phyloP scores from a whole-genome alignment of 228 moss, liverwort and hornwort species.

The Sphagnum magellanicum region DNA sequence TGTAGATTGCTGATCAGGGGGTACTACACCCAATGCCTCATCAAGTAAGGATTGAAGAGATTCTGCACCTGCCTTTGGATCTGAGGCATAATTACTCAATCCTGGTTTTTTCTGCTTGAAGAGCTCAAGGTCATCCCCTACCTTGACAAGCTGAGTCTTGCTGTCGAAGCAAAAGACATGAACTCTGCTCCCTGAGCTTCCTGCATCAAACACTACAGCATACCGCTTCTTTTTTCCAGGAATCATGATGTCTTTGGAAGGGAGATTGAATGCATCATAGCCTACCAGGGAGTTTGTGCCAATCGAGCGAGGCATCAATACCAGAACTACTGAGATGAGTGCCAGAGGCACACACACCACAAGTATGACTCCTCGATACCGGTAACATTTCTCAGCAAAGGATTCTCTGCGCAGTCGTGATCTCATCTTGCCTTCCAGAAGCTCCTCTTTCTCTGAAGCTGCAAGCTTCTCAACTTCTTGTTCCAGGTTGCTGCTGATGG shows the following conservation, averaged over 20 bases:
- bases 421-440: constrained; percentile 64
- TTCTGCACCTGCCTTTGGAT: constrained; percentile 68
- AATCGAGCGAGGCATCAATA: constrained; percentile 80
- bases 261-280: constrained; percentile 19
- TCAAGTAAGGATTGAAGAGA: constrained; percentile 62
- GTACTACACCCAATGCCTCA: constrained; percentile 59
- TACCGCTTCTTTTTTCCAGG: constrained; percentile 38
- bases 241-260: not conserved
- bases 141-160: constrained; percentile 57
- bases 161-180: constrained; percentile 88
- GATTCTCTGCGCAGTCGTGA: constrained; percentile 64
- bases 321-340: constrained; percentile 68
- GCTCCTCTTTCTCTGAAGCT: constrained; percentile 13
- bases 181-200: constrained; percentile 94
- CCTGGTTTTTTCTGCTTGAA: constrained; percentile 76
- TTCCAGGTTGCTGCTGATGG: constrained; percentile 12
- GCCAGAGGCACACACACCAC: constrained; percentile 83
- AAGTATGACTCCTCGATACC: constrained; percentile 81
- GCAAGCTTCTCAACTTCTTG: constrained; percentile 41
- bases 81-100: constrained; percentile 70
- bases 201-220: constrained; percentile 89
- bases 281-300: constrained; percentile 20
- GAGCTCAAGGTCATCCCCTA: constrained; percentile 79
- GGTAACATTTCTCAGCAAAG: constrained; percentile 71
- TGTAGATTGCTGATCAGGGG: constrained; percentile 40